These are phyloP conservation scores for Thymus mandschuricus DNA, from an alignment of 257 asterid genomes.

Conservation along the genomic window DNA sequence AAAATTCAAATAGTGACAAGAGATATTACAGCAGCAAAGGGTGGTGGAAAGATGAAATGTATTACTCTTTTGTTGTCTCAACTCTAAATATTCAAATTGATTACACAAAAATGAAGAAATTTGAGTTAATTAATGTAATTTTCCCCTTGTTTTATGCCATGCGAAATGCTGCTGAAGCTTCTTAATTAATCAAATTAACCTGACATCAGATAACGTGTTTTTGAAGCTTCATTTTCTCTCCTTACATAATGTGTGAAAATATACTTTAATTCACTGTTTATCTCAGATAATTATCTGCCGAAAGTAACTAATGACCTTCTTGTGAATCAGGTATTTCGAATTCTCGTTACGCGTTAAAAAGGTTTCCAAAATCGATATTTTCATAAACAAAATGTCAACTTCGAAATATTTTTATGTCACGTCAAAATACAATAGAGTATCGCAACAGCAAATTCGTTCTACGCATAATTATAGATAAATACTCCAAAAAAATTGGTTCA, in stretches of 20 bases:
- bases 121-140: conserved; percentile 21
- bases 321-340: too few species aligned
- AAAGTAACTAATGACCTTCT: neutral
- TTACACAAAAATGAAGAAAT: conserved; percentile 23
- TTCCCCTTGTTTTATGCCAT: conserved; percentile 32
- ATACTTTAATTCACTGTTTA: neutral
- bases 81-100: conserved; percentile 13
- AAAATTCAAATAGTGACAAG: conserved; percentile 3
- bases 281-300: neutral
- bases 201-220: conserved; percentile 49
- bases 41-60: conserved; percentile 19
- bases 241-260: neutral
- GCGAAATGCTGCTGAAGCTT: conserved; percentile 43
- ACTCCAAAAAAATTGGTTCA: conserved; percentile 12
- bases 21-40: conserved; percentile 26
- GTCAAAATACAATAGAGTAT: too few species aligned
- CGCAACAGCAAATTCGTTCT: too few species aligned
- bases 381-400: too few species aligned
- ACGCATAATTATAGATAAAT: neutral
- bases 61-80: neutral
- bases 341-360: too few species aligned
- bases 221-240: neutral
- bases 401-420: too few species aligned
- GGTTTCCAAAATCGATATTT: too few species aligned
- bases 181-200: conserved; percentile 23